These are phyloP conservation scores for Alternaria dauci DNA, from an alignment of 2,329 filamentous ascomycete genomes.

Conservation along the genomic window DNA sequence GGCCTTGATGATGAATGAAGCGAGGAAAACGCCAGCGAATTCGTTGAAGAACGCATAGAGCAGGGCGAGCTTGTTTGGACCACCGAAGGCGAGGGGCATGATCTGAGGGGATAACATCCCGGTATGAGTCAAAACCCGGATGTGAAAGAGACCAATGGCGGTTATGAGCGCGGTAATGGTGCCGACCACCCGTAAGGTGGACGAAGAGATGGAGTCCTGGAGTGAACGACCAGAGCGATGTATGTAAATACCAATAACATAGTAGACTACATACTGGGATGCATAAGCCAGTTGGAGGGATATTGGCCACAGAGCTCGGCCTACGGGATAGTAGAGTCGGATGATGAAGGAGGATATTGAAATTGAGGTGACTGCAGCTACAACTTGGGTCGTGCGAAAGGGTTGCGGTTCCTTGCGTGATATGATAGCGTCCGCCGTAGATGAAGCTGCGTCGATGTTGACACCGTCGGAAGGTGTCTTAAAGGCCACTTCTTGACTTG, in stretches of 20 bases:
- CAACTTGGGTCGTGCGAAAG: neutral
- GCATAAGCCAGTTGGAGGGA: constrained; percentile 21
- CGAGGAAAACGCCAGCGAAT: neutral
- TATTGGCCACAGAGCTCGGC: constrained; percentile 14
- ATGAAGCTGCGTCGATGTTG: neutral
- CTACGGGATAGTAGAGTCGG: constrained; percentile 19
- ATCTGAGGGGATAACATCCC: neutral
- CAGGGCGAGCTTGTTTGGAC: neutral
- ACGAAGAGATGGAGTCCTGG: neutral
- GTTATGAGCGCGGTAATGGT: neutral
- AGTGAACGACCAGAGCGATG: neutral
- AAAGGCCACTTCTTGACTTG: too few species aligned
- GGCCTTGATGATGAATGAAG: neutral
- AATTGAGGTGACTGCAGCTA: neutral
- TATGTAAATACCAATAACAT: constrained; percentile 2
- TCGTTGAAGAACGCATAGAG: neutral
- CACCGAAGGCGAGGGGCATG: neutral
- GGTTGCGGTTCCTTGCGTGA: neutral
- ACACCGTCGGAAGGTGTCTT: neutral
- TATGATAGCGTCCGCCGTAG: neutral
- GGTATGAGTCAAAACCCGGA: neutral
- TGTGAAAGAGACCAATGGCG: neutral
- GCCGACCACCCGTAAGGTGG: neutral
- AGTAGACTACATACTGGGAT: constrained; percentile 30
- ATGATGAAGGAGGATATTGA: constrained; percentile 17